A percentile compares a stretch with the other conserved stretches of the same genome.
Conservation (phyloP, 1,139 yeast genomes). For the Candida tunisiensis region DNA sequence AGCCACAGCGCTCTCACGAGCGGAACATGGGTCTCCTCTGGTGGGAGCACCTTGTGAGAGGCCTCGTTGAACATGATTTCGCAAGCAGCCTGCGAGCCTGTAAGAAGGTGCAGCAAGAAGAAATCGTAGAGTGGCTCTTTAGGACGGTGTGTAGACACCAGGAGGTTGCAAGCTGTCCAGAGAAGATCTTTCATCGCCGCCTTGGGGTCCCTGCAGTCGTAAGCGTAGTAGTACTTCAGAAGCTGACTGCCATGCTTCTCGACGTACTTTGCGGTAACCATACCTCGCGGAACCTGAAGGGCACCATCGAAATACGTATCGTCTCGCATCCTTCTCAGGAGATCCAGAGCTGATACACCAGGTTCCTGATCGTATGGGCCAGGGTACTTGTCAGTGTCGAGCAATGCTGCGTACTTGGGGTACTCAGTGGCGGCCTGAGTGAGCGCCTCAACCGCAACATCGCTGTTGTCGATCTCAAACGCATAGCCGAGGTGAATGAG, state of each 20-base stretch:
- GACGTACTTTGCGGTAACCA: conserved; percentile 1
- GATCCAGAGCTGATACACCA: conserved; percentile 5
- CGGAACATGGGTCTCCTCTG: background rate
- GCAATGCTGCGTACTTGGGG: conserved; percentile 1
- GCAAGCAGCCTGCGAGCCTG: conserved; percentile 13
- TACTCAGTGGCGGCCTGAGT: conserved; percentile 8
- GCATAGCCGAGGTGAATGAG: conserved; percentile 20
- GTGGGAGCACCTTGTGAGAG: conserved; percentile 6
- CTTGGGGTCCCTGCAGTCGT: conserved; percentile 4
- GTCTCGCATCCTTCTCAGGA: conserved; percentile 8
- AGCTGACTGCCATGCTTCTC: conserved; percentile 5
- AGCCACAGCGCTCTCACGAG: background rate
- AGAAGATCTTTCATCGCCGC: conserved; percentile 8
- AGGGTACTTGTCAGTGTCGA: conserved; percentile 1
- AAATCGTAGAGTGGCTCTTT: conserved; percentile 12
- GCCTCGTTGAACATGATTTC: conserved; percentile 9
- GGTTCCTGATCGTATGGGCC: conserved; percentile 1
- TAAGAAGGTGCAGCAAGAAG: conserved; percentile 14
- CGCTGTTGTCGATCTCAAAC: conserved; percentile 13
- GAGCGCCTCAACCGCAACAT: conserved; percentile 17
- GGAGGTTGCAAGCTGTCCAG: conserved; percentile 8
- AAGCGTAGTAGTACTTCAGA: no score
- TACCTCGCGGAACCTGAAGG: conserved; percentile 3
- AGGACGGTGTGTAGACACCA: conserved; percentile 11
- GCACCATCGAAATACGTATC: conserved; percentile 7